Evolutionary conservation across 306 rosid genomes (phyloP).

Genomic region (Ochetophila trinervis): DNA sequence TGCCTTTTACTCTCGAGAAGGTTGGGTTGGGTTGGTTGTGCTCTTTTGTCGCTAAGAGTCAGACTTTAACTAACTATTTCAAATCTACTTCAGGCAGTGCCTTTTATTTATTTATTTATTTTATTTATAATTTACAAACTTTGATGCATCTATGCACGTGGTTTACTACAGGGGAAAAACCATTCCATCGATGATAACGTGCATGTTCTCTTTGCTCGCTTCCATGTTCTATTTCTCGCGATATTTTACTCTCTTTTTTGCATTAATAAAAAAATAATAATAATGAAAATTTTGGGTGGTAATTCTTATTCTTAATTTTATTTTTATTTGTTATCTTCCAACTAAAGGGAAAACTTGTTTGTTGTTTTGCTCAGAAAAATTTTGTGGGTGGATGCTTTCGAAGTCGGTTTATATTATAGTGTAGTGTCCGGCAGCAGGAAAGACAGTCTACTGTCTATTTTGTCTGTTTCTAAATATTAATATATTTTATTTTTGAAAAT

Average conservation of each 20-base stretch:
- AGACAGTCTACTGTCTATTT: slow-evolving; percentile 6
- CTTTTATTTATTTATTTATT: slow-evolving; percentile 4
- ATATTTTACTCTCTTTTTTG: neutral
- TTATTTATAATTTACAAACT: slow-evolving; percentile 9
- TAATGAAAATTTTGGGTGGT: too few relatives aligned
- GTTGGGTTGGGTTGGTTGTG: neutral
- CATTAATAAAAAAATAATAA: too few relatives aligned
- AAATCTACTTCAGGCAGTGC: slow-evolving; percentile 24
- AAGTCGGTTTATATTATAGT: slow-evolving; percentile 17
- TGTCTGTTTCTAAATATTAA: neutral
- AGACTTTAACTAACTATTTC: slow-evolving; percentile 23
- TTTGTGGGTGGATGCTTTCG: slow-evolving; percentile 18
- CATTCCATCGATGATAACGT: slow-evolving; percentile 34
- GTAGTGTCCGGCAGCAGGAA: slow-evolving; percentile 19
- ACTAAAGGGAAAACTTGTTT: slow-evolving; percentile 7
- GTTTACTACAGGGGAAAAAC: slow-evolving; percentile 22
- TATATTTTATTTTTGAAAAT: slow-evolving; percentile 3
- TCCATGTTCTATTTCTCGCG: slow-evolving; percentile 19
- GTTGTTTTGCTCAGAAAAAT: slow-evolving; percentile 8
- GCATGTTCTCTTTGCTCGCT: slow-evolving; percentile 24
- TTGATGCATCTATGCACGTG: slow-evolving; percentile 53
- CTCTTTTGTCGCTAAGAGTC: slow-evolving; percentile 11
- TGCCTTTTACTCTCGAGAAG: neutral
- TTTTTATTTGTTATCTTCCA: slow-evolving; percentile 2
- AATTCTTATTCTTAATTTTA: too few relatives aligned